A percentile compares a stretch with the other conserved stretches of the same genome.
Conservation (phyloP, 108 stramenopile species). For the Poteriospumella lacustris region DNA sequence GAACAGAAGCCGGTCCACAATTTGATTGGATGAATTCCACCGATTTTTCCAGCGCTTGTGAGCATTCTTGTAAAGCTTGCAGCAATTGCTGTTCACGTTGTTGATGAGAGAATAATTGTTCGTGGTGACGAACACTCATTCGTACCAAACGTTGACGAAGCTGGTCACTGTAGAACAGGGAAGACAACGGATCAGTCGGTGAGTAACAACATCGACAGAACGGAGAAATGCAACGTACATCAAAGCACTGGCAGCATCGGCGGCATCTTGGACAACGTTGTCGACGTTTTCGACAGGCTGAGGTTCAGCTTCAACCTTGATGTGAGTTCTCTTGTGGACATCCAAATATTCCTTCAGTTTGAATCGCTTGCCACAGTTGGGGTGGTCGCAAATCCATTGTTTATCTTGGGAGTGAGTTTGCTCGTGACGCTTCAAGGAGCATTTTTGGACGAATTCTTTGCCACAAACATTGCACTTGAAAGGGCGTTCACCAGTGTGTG, state of each 20-base stretch:
- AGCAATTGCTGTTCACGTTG: slow-evolving; percentile 16
- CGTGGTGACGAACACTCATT: slow-evolving; percentile 27
- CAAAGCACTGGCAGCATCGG: slow-evolving; percentile 17
- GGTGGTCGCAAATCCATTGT: slow-evolving; percentile 25
- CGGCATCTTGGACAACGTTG: slow-evolving; percentile 19
- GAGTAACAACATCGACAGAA: background rate
- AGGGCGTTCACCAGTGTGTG: slow-evolving; percentile 23
- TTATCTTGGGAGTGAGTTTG: slow-evolving; percentile 28
- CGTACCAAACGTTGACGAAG: slow-evolving; percentile 20
- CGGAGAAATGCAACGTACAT: slow-evolving; percentile 2
- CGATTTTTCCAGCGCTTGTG: background rate
- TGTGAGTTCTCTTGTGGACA: slow-evolving; percentile 26
- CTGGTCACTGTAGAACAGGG: slow-evolving; percentile 5
- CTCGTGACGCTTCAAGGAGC: slow-evolving; percentile 25
- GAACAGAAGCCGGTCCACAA: background rate
- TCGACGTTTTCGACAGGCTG: slow-evolving; percentile 19
- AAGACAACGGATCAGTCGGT: background rate
- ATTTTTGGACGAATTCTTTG: slow-evolving; percentile 27
- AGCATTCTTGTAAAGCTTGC: slow-evolving; percentile 20
- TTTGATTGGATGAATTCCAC: background rate
- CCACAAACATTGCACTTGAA: slow-evolving; percentile 27
- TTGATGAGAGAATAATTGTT: slow-evolving; percentile 16
- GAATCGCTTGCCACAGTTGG: slow-evolving; percentile 26
- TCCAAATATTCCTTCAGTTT: slow-evolving; percentile 28
- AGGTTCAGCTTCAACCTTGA: slow-evolving; percentile 23